Conservation (phyloP, 768 basidiomycete species). For the Mycena amicta region DNA sequence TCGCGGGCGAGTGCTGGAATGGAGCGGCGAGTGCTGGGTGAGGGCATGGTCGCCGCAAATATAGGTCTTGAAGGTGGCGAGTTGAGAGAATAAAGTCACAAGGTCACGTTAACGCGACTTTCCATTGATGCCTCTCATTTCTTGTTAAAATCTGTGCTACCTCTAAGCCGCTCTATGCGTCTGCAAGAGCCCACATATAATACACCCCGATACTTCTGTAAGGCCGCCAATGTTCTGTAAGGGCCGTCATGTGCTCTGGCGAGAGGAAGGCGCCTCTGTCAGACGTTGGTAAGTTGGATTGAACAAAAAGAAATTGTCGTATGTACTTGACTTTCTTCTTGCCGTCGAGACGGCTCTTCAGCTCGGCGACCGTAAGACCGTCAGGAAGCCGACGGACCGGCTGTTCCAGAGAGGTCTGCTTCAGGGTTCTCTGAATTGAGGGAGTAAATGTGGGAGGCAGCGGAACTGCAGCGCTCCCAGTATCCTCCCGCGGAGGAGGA, state of each 20-base stretch:
- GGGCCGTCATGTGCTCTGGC: conserved; percentile 77
- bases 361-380: conserved; percentile 55
- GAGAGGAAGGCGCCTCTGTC: conserved; percentile 71
- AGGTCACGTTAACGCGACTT: too few species aligned
- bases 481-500: conserved; percentile 25
- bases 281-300: conserved; percentile 15
- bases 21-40: conserved; percentile 25
- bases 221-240: conserved; percentile 79
- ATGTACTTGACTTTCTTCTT: conserved; percentile 78
- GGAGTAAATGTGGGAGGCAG: conserved; percentile 68
- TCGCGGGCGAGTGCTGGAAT: conserved; percentile 34
- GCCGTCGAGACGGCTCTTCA: conserved; percentile 63
- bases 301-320: conserved; percentile 15
- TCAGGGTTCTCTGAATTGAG: conserved; percentile 60
- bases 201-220: conserved; percentile 83
- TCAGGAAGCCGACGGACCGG: conserved; percentile 49
- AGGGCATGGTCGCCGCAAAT: conserved; percentile 20
- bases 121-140: neutral
- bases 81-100: neutral
- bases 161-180: conserved; percentile 24
- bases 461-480: conserved; percentile 32
- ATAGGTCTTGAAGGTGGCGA: conserved; percentile 5
- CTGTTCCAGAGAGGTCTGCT: conserved; percentile 33
- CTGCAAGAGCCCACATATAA: conserved; percentile 86
- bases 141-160: neutral